Base-by-base conservation (phyloP, 345 rosid genomes). In the Eucalyptus erythrocorys region DNA sequence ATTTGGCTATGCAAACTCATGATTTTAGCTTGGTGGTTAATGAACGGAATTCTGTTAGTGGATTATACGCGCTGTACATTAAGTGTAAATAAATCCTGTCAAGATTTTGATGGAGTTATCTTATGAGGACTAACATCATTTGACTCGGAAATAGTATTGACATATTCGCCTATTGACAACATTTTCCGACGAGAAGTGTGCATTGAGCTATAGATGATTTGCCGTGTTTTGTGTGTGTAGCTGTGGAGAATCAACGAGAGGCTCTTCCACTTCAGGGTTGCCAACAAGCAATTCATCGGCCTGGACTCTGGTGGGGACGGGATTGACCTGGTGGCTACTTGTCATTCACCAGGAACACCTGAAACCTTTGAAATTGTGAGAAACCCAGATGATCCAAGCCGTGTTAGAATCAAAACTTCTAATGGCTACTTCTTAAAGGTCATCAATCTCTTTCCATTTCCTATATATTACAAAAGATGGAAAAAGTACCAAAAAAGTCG, bases 231-330 rank as follows among this genome's bases (percentile, higher is more conserved):
- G 50, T 4, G 15, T 3, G 15, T 13, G 15, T 12, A 94, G 97
- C 53, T 95, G 61, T 93, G 96, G 97, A 94, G 96, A 89, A 92
- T 93, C 90, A 92, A 89, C 51, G 92, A 85, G 90, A 92, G 85
- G 43, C 82, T 57, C 64, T 91, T 94, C 90, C 68, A 94, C 48
- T 90, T 95, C 49, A 92, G 95, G 88, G 94, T 93, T 66, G 92
- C 90, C 86, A 89, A 88, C 90, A 90, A 92, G 8, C 93, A 92
- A 86, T 95, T 95, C 85, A 47, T 93, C 68, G 95, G 96, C 48
- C 88, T 93, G 34, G 93, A 89, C 19, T 50, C 55, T 16, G 22
- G 84, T 79, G 92, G 91, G 30, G 89, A 91, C 32, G 92, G 92
- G 50, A 55, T n/a, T 27, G 90, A 87, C 8, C 30, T 91, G 10